These are phyloP conservation scores for Trypanosoma platydactyli DNA, from an alignment of 208 protist species.

Conservation along the genomic window DNA sequence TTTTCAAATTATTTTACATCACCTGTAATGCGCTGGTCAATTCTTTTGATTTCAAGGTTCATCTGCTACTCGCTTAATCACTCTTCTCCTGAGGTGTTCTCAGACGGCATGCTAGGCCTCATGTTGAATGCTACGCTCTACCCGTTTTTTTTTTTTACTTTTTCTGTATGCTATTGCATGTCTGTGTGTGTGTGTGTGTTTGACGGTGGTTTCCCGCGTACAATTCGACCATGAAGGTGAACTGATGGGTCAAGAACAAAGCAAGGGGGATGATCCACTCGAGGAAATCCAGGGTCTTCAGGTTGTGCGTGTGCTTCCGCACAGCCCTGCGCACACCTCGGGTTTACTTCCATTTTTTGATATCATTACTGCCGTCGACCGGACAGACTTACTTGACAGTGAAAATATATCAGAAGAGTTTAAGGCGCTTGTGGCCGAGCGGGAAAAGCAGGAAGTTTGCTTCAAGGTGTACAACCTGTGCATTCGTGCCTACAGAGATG, in stretches of 20 bases:
- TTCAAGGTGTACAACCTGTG: slow-evolving; percentile 77
- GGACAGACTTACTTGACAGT: slow-evolving; percentile 29
- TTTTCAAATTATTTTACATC: no score
- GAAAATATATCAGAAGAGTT: slow-evolving; percentile 46
- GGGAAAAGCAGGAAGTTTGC: slow-evolving; percentile 38
- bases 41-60: no score
- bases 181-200: background rate
- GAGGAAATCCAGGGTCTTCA: slow-evolving; percentile 71
- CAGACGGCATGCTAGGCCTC: no score
- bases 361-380: slow-evolving; percentile 76
- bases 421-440: slow-evolving; percentile 43
- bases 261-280: slow-evolving; percentile 19
- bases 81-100: no score
- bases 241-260: slow-evolving; percentile 58
- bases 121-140: no score
- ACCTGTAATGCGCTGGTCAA: no score
- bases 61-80: no score
- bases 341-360: slow-evolving; percentile 89
- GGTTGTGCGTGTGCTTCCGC: slow-evolving; percentile 64
- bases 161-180: slow-evolving; percentile 9
- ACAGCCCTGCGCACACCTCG: slow-evolving; percentile 70
- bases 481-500: slow-evolving; percentile 55
- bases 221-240: background rate
- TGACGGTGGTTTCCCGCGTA: slow-evolving; percentile 3
- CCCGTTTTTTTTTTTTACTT: slow-evolving; percentile 25